Conservation (phyloP, 352 stramenopile species). For the Phytophthora parvispora region DNA sequence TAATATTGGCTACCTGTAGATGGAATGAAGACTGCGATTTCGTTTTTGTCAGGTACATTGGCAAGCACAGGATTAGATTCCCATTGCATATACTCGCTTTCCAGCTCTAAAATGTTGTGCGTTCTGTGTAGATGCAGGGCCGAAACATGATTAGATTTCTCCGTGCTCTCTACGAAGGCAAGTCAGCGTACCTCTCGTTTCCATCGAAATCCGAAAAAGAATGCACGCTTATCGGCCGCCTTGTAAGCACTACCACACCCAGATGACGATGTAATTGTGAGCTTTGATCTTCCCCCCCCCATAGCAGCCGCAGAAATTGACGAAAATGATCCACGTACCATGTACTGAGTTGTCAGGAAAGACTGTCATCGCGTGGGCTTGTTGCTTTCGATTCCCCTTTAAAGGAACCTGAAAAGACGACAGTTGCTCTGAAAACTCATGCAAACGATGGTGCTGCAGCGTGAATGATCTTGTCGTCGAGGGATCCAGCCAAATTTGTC, state of each 20-base stretch:
- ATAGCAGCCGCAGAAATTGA: too few relatives aligned
- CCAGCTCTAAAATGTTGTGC: slow-evolving; percentile 68
- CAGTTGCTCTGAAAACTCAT: slow-evolving; percentile 73
- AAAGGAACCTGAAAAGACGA: slow-evolving; percentile 75
- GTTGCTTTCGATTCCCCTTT: slow-evolving; percentile 65
- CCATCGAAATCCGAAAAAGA: slow-evolving; percentile 67
- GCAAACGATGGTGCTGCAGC: slow-evolving; percentile 63
- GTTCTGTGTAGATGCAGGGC: slow-evolving; percentile 24
- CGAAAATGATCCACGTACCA: slow-evolving; percentile 33
- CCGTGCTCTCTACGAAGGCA: not conserved
- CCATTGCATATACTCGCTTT: slow-evolving; percentile 78
- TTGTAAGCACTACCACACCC: slow-evolving; percentile 68
- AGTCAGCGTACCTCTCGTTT: slow-evolving; percentile 35
- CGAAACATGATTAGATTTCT: not conserved
- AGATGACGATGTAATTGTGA: too few relatives aligned
- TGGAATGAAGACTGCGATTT: slow-evolving; percentile 70
- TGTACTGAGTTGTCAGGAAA: slow-evolving; percentile 76
- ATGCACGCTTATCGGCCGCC: slow-evolving; percentile 63
- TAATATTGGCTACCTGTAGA: slow-evolving; percentile 43
- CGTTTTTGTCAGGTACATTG: slow-evolving; percentile 45
- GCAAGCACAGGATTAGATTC: slow-evolving; percentile 61
- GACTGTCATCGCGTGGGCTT: slow-evolving; percentile 56
- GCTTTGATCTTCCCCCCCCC: too few relatives aligned
- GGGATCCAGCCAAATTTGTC: slow-evolving; percentile 75
- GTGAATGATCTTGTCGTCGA: slow-evolving; percentile 63